Evolutionary conservation across 495 filamentous ascomycete genomes (phyloP).

Genomic region (Annulohypoxylon nitens): DNA sequence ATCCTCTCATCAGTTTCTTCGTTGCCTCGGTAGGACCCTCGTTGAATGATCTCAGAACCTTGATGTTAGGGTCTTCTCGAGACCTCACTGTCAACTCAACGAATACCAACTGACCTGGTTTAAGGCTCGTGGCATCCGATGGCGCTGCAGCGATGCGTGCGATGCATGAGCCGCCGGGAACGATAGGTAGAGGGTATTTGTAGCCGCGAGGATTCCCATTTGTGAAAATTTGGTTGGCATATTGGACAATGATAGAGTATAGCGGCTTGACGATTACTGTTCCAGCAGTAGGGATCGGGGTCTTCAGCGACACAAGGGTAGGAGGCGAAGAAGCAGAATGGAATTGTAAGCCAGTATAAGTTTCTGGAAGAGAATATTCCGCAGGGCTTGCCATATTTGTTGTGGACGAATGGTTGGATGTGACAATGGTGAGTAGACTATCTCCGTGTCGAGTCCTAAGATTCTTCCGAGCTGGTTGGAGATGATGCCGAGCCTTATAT

Average conservation of each 20-base stretch:
- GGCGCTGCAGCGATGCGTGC: constrained; percentile 62
- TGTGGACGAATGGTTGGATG: constrained; percentile 4
- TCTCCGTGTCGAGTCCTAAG: background rate
- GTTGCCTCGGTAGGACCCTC: constrained; percentile 39
- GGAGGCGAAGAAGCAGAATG: constrained; percentile 43
- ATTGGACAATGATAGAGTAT: constrained; percentile 43
- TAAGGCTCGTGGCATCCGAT: constrained; percentile 58
- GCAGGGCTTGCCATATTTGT: constrained; percentile 20
- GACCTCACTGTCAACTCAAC: constrained; percentile 58
- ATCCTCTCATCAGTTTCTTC: constrained; percentile 55
- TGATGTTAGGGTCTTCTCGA: constrained; percentile 58
- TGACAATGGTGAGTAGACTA: background rate
- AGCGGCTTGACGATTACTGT: constrained; percentile 46
- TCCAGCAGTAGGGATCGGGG: constrained; percentile 36
- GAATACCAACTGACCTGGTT: constrained; percentile 62
- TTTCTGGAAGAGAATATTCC: constrained; percentile 35
- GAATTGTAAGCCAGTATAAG: constrained; percentile 46
- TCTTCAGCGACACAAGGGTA: constrained; percentile 32
- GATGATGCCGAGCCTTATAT: background rate
- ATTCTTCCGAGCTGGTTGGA: background rate
- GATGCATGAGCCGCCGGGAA: constrained; percentile 49
- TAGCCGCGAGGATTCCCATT: constrained; percentile 47
- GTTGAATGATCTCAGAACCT: constrained; percentile 55
- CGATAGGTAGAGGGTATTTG: constrained; percentile 45
- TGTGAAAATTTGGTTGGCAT: constrained; percentile 46